Evolutionary conservation across 257 asterid genomes (phyloP), one percentile per base, ranked within the genome.

Genomic region (Nicotiana obtusifolia): DNA sequence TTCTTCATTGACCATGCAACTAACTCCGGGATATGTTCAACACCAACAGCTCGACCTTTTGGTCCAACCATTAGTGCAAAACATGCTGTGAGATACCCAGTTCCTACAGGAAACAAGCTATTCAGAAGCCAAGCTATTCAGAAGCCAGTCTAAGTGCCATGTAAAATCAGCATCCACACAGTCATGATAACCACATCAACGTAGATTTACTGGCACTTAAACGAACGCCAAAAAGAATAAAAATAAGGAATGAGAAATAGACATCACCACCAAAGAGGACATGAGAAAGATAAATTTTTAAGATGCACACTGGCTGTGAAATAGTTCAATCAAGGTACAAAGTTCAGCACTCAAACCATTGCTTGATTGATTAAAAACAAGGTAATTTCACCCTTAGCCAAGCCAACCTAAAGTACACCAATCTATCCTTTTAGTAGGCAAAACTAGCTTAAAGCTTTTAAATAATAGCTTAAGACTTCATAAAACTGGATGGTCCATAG

Each of bases 41-140:
- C 97, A 65, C 99, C 99, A 82, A 95, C 91, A 68, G 88, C 91
- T 83, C 86, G 90, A 22, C 99, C 99, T 89, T 90, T 90, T n/a
- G 94, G 89, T 49, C 99, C 97, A 87, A 95, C 97, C 99, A 95
- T 93, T 75, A 87, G 80, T 60, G 97, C 97, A 86, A 95, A 91
- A 86, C 99, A 94, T 53, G 99, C 97, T 54, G 99, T 95, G 94
- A 95, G 87, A 80, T 93, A 95, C 81, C 99, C 99, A 15, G 99
- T 91, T 47, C 99, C 99, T 95, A 81, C 66, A 87, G 19, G 71
- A 84, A 64, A 67, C 15, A 28, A 76, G 64, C 62, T 73, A 47
- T 73, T 73, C 14, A 11, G 56, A 49, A 37, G 47, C 47, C 47
- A 7, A 10, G 7, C 47, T 0, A 49, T 1, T 26, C 31, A 13